phyloP scores from a whole-genome alignment of 1,284 basidiomycete genomes.

The Leucoagaricus sp. region DNA sequence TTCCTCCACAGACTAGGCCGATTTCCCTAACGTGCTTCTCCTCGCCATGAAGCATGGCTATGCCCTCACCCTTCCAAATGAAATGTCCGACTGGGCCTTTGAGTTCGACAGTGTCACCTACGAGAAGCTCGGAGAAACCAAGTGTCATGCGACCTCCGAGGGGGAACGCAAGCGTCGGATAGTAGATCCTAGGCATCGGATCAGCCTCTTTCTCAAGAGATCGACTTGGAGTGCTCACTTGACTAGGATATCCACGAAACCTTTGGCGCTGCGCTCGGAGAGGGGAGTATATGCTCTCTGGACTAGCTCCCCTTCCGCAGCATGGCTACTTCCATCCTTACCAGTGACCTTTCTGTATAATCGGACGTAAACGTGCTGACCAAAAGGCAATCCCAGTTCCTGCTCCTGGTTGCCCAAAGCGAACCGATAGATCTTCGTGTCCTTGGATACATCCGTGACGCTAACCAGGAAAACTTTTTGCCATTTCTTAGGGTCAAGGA shows the following conservation, averaged over 20 bases:
- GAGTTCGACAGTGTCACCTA: conserved; percentile 57
- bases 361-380: conserved; percentile 64
- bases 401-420: conserved; percentile 45
- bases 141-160: conserved; percentile 61
- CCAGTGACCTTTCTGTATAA: conserved; percentile 37
- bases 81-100: conserved; percentile 70
- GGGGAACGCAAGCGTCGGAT: conserved; percentile 40
- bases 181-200: conserved; percentile 35
- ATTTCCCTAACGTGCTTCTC: conserved; percentile 43
- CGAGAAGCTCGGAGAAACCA: conserved; percentile 48
- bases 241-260: conserved; percentile 56
- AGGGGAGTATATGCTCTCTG: conserved; percentile 70
- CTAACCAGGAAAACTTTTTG: conserved; percentile 46
- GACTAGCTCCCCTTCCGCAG: conserved; percentile 41
- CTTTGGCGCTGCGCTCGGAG: conserved; percentile 43
- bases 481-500: conserved; percentile 56
- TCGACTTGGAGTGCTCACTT: conserved; percentile 38
- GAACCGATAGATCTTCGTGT: conserved; percentile 58
- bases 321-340: conserved; percentile 1
- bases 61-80: conserved; percentile 49
- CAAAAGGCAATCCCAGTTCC: conserved; percentile 60
- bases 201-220: background rate
- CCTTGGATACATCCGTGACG: conserved; percentile 46
- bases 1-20: conserved; percentile 64
- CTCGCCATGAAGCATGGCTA: conserved; percentile 40